Percentiles rank a stretch among this genome's conserved stretches.
Conservation (phyloP, 208 protist genomes). For the Phytomonas sp. region DNA sequence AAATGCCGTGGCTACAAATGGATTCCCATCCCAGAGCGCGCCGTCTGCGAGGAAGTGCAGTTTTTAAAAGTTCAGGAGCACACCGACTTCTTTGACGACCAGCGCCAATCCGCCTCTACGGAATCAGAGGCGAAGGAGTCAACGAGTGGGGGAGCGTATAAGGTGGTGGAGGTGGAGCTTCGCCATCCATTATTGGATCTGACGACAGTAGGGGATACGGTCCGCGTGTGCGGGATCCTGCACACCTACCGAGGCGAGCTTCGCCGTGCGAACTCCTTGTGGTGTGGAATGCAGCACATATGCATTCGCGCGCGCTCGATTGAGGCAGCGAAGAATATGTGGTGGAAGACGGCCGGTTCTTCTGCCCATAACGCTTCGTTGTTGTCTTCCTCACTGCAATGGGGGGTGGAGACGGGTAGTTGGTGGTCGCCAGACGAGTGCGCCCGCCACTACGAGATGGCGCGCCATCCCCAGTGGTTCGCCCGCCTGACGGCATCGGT, state of each 20-base stretch:
- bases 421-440: slow-evolving; percentile 52
- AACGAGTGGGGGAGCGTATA: slow-evolving; percentile 37
- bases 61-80: slow-evolving; percentile 76
- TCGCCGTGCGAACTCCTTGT: slow-evolving; percentile 5
- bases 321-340: slow-evolving; percentile 14
- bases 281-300: slow-evolving; percentile 28
- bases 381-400: slow-evolving; percentile 1
- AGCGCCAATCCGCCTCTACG: slow-evolving; percentile 1
- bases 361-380: background rate
- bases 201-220: slow-evolving; percentile 65
- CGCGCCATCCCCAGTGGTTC: slow-evolving; percentile 80
- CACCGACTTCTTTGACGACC: slow-evolving; percentile 36
- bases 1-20: slow-evolving; percentile 72
- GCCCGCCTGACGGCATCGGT: slow-evolving; percentile 88
- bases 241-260: slow-evolving; percentile 42
- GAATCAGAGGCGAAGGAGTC: slow-evolving; percentile 13
- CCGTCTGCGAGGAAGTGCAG: slow-evolving; percentile 76
- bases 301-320: slow-evolving; percentile 25
- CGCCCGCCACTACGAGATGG: slow-evolving; percentile 78
- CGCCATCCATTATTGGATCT: slow-evolving; percentile 53
- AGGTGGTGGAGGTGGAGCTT: slow-evolving; percentile 75
- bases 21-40: slow-evolving; percentile 38
- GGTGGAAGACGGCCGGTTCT: slow-evolving; percentile 7
- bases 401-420: slow-evolving; percentile 6
- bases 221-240: slow-evolving; percentile 57